Percentiles rank a stretch among this genome's conserved stretches.
Evolutionary conservation across 1,139 yeast species (phyloP).

Genomic region (Komagataea norvegica): DNA sequence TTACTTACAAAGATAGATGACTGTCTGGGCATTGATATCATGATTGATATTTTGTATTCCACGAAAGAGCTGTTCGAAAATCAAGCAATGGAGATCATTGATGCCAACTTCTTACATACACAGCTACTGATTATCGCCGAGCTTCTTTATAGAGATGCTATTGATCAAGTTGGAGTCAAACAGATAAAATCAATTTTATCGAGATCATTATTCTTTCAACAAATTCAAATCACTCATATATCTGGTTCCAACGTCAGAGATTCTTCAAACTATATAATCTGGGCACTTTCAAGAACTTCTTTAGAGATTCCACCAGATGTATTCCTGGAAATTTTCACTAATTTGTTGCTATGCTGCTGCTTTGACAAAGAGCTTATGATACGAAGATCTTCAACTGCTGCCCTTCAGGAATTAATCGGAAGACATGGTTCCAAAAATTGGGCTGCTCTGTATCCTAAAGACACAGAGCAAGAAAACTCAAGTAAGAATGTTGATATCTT

Average conservation of each 20-base stretch:
- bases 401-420: conserved; percentile 81
- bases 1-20: conserved; percentile 25
- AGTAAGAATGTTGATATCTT: conserved; percentile 44
- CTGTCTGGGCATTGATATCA: conserved; percentile 25
- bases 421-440: conserved; percentile 48
- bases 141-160: conserved; percentile 31
- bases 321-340: conserved; percentile 32
- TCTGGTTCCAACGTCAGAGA: conserved; percentile 73
- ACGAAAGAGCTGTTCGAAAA: conserved; percentile 16
- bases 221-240: conserved; percentile 42
- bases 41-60: conserved; percentile 22
- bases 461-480: conserved; percentile 12
- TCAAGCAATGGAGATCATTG: conserved; percentile 25
- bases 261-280: conserved; percentile 72
- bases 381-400: conserved; percentile 81
- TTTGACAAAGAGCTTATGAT: conserved; percentile 73
- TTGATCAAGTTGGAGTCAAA: conserved; percentile 23
- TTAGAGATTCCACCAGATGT: conserved; percentile 29
- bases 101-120: conserved; percentile 30
- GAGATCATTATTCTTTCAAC: conserved; percentile 49
- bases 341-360: conserved; percentile 49
- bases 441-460: conserved; percentile 16
- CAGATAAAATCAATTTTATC: conserved; percentile 29
- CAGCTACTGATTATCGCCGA: conserved; percentile 32
- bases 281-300: conserved; percentile 53